Conservation (phyloP, 2,329 filamentous ascomycete genomes). For the Cladosporium colombiae region DNA sequence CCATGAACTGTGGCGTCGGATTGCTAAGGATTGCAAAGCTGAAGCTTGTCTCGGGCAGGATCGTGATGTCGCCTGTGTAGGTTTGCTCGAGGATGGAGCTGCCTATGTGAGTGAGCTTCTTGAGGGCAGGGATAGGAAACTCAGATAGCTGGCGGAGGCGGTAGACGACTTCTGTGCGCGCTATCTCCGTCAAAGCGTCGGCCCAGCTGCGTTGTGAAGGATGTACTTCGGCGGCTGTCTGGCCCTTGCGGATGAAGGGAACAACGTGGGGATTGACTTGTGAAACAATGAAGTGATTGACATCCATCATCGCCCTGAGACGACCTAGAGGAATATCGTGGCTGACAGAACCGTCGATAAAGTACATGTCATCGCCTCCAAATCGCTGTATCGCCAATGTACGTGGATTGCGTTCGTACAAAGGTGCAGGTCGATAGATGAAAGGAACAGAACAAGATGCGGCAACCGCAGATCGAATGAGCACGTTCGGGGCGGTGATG, state of each 20-base stretch:
- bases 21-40: slow-evolving; percentile 79
- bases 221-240: not conserved
- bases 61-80: slow-evolving; percentile 94
- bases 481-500: slow-evolving; percentile 86
- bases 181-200: slow-evolving; percentile 4
- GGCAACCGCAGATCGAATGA: slow-evolving; percentile 96
- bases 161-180: slow-evolving; percentile 6
- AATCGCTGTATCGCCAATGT: slow-evolving; percentile 63
- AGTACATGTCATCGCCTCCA: slow-evolving; percentile 74
- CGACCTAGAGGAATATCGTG: slow-evolving; percentile 90
- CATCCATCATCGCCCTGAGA: slow-evolving; percentile 92
- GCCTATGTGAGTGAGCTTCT: slow-evolving; percentile 15
- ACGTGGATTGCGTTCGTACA: slow-evolving; percentile 81
- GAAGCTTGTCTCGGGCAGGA: slow-evolving; percentile 78
- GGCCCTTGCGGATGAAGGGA: slow-evolving; percentile 78
- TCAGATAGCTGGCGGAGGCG: slow-evolving; percentile 12
- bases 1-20: slow-evolving; percentile 83
- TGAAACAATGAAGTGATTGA: slow-evolving; percentile 96
- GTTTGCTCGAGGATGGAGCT: slow-evolving; percentile 79
- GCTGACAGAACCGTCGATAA: slow-evolving; percentile 94
- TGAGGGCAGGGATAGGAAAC: slow-evolving; percentile 1
- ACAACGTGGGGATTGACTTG: slow-evolving; percentile 95
- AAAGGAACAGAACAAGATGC: slow-evolving; percentile 91
- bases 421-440: slow-evolving; percentile 74
- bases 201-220: slow-evolving; percentile 10